Conservation (phyloP, 345 rosid species). For the Moricandia arvensis region DNA sequence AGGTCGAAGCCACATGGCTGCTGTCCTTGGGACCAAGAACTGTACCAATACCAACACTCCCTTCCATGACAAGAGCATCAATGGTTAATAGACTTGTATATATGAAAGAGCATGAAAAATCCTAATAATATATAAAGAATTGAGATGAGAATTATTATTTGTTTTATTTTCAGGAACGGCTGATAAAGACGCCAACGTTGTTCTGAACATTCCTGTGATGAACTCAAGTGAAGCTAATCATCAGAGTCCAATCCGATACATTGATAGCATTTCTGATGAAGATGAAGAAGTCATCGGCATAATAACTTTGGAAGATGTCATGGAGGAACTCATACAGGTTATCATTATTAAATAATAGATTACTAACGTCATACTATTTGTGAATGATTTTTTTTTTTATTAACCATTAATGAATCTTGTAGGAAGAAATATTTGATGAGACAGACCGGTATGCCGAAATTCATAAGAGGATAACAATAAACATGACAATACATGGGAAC, state of each 20-base stretch:
- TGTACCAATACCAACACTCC: slow-evolving; percentile 27
- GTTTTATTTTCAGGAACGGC: slow-evolving; percentile 1
- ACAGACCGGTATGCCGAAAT: slow-evolving; percentile 64
- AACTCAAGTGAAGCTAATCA: slow-evolving; percentile 21
- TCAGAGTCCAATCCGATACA: slow-evolving; percentile 30
- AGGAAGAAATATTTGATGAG: slow-evolving; percentile 84
- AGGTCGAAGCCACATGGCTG: slow-evolving; percentile 83
- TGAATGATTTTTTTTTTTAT: not conserved
- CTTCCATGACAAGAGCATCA: slow-evolving; percentile 30
- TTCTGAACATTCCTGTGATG: slow-evolving; percentile 29
- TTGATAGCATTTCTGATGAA: slow-evolving; percentile 33
- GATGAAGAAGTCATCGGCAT: slow-evolving; percentile 69
- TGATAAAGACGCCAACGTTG: slow-evolving; percentile 20
- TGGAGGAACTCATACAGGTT: slow-evolving; percentile 84
- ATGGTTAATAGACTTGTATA: slow-evolving; percentile 28
- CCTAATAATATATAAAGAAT: not conserved
- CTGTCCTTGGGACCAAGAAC: slow-evolving; percentile 53
- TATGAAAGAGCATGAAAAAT: not conserved
- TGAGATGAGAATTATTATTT: not conserved
- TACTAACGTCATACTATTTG: not conserved
- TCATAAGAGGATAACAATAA: slow-evolving; percentile 48
- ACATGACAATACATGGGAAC: slow-evolving; percentile 43
- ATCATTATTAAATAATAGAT: not conserved
- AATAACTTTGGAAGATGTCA: slow-evolving; percentile 88
- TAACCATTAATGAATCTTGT: slow-evolving; percentile 2